Base-by-base conservation (phyloP, 257 asterid species). In the Echium plantagineum region DNA sequence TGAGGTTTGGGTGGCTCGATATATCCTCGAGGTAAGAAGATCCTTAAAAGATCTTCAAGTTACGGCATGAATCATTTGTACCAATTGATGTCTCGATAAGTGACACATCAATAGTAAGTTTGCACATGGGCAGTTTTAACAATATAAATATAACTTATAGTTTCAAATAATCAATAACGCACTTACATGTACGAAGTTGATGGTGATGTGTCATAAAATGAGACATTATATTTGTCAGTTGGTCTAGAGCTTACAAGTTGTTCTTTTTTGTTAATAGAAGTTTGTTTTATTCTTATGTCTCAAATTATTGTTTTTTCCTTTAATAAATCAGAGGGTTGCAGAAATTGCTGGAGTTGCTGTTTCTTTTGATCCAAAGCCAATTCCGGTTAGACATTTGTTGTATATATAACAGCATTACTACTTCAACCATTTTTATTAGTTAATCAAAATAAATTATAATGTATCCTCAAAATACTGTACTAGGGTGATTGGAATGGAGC, bases 351-450 rank as follows among this genome's bases (percentile, higher is more conserved):
- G 91, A 17, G 90, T 82, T 0, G 83, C 79, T 1, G 68, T 84
- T 18, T 80, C 94, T 0, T 79, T 87, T 19, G 94, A 87, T 60
- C 96, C 96, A 2, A 87, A 87, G 77, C 94, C 96, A 21, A 82
- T 87, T 62, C 67, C 38, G 79, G 93, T 84, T 38, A 60, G 80
- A 59, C 19, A 56, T 26, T 21, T 21, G 24, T 21, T 38, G 21
- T 26, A 13, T 56, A 53, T 5, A 60, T 20, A 17, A 17, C 48
- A 19, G 15, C 0, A 15, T 54, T 51, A 0, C 22, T 20, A 12
- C 35, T 2, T 2, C 12, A 12, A n/a, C 15, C 59, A 4, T 21
- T 13, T 26, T 31, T 21, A 22, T 28, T 19, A 13, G 13, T 38
- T 24, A 3, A 38, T 64, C 24, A 18, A n/a, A 35, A 24, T 30